A percentile compares a stretch with the other conserved stretches of the same genome.
Conservation (phyloP, 2,329 filamentous ascomycete species). For the Paecilomyces sp. region DNA sequence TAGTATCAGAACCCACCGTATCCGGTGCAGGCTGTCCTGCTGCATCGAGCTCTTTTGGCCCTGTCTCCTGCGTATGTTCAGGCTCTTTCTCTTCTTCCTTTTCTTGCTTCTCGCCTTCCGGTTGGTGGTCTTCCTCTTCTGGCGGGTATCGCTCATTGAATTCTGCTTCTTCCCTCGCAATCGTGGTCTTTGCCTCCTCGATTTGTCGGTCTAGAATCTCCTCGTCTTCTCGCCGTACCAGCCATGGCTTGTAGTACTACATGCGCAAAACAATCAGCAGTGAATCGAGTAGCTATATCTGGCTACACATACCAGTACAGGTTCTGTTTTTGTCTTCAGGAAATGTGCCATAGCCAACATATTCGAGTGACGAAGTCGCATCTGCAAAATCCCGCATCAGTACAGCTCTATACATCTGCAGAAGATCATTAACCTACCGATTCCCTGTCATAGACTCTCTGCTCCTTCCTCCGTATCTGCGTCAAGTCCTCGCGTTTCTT, state of each 20-base stretch:
- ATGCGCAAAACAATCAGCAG: neutral
- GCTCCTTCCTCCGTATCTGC: conserved; percentile 57
- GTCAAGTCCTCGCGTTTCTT: conserved; percentile 59
- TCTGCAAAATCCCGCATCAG: conserved; percentile 42
- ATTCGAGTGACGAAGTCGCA: conserved; percentile 67
- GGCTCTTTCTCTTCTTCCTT: conserved; percentile 18
- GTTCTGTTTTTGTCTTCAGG: conserved; percentile 63
- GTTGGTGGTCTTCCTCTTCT: conserved; percentile 16
- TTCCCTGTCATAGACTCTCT: conserved; percentile 67
- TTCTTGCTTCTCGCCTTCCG: conserved; percentile 8
- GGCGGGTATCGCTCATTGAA: conserved; percentile 47
- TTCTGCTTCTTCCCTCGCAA: conserved; percentile 59
- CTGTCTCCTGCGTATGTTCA: conserved; percentile 7
- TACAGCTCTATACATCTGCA: conserved; percentile 5
- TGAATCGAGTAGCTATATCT: conserved; percentile 1
- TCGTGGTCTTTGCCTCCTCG: conserved; percentile 53
- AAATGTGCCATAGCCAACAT: conserved; percentile 65
- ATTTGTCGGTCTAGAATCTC: conserved; percentile 64
- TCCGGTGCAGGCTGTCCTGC: conserved; percentile 39
- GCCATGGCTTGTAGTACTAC: conserved; percentile 83
- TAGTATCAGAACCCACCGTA: conserved; percentile 16
- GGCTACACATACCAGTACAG: conserved; percentile 59
- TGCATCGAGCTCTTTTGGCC: conserved; percentile 22
- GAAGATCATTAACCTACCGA: conserved; percentile 50
- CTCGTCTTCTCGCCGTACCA: conserved; percentile 62